Conservation (phyloP, 202 grass and related monocot genomes). For the Saccharum hybrid region DNA sequence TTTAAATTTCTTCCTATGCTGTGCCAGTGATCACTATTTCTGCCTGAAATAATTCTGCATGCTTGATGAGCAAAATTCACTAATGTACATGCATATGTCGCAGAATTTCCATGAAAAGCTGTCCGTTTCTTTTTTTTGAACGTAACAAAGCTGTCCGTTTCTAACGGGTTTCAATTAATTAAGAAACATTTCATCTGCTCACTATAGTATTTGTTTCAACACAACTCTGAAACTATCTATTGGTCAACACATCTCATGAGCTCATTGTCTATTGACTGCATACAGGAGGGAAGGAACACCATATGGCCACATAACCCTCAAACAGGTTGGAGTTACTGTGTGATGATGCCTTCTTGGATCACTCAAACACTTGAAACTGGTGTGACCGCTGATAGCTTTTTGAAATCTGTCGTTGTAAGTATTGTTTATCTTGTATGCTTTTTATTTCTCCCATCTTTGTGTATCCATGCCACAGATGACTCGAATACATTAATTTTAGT, state of each 20-base stretch:
- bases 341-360: slow-evolving; percentile 92
- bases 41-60: neutral
- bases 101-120: neutral
- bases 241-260: neutral
- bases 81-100: neutral
- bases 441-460: slow-evolving; percentile 19
- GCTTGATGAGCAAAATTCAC: slow-evolving; percentile 10
- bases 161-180: neutral
- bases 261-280: slow-evolving; percentile 18
- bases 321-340: slow-evolving; percentile 98
- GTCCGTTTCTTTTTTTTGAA: neutral
- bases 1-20: neutral
- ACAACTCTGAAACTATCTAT: neutral
- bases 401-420: slow-evolving; percentile 96
- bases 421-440: slow-evolving; percentile 47
- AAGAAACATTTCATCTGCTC: neutral
- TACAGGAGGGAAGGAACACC: slow-evolving; percentile 88
- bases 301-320: slow-evolving; percentile 96
- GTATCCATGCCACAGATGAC: neutral
- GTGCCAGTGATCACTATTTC: neutral
- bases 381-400: slow-evolving; percentile 72
- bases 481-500: slow-evolving; percentile 8
- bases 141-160: neutral
- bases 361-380: slow-evolving; percentile 74
- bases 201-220: slow-evolving; percentile 6